Percentiles rank a stretch among this genome's conserved stretches.
Conservation (phyloP, 306 rosid species). For the Quercus aquifolioides region DNA sequence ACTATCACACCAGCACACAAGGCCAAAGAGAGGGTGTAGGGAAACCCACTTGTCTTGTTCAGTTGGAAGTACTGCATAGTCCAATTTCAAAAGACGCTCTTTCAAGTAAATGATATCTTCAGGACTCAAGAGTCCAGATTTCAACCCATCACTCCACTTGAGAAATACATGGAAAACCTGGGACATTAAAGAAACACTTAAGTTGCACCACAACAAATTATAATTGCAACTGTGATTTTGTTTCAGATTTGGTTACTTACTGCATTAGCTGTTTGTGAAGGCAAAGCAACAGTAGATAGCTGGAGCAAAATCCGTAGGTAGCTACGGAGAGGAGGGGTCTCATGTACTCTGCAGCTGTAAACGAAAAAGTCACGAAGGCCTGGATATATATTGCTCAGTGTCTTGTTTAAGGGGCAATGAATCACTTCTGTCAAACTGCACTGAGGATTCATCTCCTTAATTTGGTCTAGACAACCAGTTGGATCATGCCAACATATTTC, state of each 20-base stretch:
- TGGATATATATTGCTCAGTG: slow-evolving; percentile 60
- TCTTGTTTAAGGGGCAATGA: slow-evolving; percentile 46
- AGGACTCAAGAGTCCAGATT: slow-evolving; percentile 50
- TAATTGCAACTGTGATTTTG: slow-evolving; percentile 9
- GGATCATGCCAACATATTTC: slow-evolving; percentile 83
- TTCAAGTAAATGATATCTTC: slow-evolving; percentile 61
- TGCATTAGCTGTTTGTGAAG: slow-evolving; percentile 66
- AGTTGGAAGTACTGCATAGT: slow-evolving; percentile 79
- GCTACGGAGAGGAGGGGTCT: slow-evolving; percentile 66
- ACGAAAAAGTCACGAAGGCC: slow-evolving; percentile 76
- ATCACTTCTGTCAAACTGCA: slow-evolving; percentile 24
- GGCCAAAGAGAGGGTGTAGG: slow-evolving; percentile 76
- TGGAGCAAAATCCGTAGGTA: slow-evolving; percentile 79
- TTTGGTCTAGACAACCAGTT: slow-evolving; percentile 53
- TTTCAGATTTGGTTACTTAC: slow-evolving; percentile 44
- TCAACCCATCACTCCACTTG: slow-evolving; percentile 77
- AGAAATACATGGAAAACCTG: slow-evolving; percentile 78
- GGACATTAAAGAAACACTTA: slow-evolving; percentile 18
- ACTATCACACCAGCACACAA: slow-evolving; percentile 87
- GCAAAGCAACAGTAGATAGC: slow-evolving; percentile 62
- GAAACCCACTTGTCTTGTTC: slow-evolving; percentile 91
- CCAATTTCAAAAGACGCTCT: slow-evolving; percentile 54
- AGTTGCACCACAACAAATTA: slow-evolving; percentile 13
- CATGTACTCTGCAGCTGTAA: slow-evolving; percentile 58
- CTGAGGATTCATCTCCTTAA: slow-evolving; percentile 38